Conservation (phyloP, 495 filamentous ascomycete species). For the Trichoderma gamsii region DNA sequence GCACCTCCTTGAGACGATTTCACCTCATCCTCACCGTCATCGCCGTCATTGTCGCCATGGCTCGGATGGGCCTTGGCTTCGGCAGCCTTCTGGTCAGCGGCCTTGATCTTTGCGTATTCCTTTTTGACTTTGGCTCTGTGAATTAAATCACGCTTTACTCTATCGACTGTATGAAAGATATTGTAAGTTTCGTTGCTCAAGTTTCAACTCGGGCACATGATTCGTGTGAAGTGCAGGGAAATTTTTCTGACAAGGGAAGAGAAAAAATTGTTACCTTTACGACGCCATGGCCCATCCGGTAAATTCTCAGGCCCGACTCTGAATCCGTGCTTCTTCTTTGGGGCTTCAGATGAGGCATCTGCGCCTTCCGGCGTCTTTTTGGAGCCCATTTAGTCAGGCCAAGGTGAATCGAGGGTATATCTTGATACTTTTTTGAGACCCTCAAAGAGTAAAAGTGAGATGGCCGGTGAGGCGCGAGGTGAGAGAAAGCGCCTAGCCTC, state of each 20-base stretch:
- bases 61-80: background rate
- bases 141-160: constrained; percentile 87
- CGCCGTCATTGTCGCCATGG: background rate
- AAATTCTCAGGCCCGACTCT: constrained; percentile 86
- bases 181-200: constrained; percentile 16
- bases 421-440: background rate
- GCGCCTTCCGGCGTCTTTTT: constrained; percentile 56
- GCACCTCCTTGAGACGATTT: constrained; percentile 4
- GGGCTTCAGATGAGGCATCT: constrained; percentile 30
- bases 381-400: constrained; percentile 46
- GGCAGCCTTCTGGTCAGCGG: constrained; percentile 39
- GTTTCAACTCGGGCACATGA: background rate
- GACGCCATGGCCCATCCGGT: constrained; percentile 83
- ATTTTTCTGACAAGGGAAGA: constrained; percentile 14
- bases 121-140: constrained; percentile 93
- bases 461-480: constrained; percentile 4
- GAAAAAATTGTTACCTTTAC: constrained; percentile 59
- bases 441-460: background rate
- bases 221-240: background rate
- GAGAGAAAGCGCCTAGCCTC: background rate
- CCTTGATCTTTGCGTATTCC: constrained; percentile 82
- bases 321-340: constrained; percentile 49
- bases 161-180: constrained; percentile 56
- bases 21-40: constrained; percentile 8
- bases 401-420: background rate